Evolutionary conservation across 805 yeast genomes (phyloP), one percentile per base, ranked within the genome.

Genomic region (Blastobotrys terrestris): DNA sequence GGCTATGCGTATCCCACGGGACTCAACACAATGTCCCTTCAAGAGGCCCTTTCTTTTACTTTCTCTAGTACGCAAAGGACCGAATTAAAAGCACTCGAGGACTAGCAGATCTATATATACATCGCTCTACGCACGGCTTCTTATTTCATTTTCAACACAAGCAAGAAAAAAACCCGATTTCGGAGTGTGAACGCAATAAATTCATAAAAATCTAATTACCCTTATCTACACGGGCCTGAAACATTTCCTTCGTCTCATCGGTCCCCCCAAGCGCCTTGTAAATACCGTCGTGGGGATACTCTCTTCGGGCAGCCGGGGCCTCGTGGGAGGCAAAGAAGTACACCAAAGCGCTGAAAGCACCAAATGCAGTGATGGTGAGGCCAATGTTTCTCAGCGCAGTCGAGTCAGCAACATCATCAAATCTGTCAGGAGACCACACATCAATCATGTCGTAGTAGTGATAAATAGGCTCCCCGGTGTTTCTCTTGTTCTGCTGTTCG

Each of bases 391-490:
- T 75, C 50, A 81, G 67, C 0, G 95, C 95, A 31, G 79, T 76
- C 46, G 68, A 64, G 68, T 85, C 84, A 41, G 78, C 71, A 35
- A 81, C 85, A 40, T 73, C 67, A 60, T 82, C 81, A 66, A 75
- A 80, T 63, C 82, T 77, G 63, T 87, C 95, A 11, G 95, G 94
- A 6, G 95, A 79, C 95, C 95, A 87, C 76, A 86, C 77, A 67
- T 87, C 91, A 63, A 83, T 75, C 67, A 79, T 72, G 64, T 87
- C 96, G 59, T 83, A 85, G 61, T 47, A 44, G 19, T 44, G 45
- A 49, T 64, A 43, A 41, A 64, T 58, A 14, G 89, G 87, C 57
- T 87, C 90, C 58, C 80, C 78, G 58, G 79, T 74, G 73, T 87
- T 87, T 71, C 95, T 81, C 72, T 92, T 79, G 67, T 83, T 79